Evolutionary conservation across 768 basidiomycete genomes (phyloP), one percentile per base, ranked within the genome.

Genomic region (Pleurotus tuoliensis): DNA sequence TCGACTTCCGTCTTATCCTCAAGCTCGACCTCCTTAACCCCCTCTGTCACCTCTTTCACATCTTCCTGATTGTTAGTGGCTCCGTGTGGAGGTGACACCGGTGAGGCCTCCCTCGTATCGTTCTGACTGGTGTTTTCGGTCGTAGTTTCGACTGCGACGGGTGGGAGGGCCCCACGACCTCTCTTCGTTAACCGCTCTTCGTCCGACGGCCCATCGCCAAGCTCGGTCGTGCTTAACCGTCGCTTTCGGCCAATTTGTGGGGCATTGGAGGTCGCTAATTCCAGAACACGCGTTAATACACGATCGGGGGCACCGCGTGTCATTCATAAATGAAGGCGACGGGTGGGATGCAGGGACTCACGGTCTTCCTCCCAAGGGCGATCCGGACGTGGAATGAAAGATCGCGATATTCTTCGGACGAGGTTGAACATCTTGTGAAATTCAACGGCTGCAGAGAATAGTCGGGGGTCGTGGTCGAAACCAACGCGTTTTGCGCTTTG

Each of bases 341-440:
- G 56, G 8, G 30, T 34, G 30, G 11, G 20, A 47, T 46, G 50
- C 58, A 50, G 56, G 46, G 25, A 75, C 83, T 76, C 63, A 88
- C 88, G 83, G 67, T 91, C 88, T 55, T 90, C 87, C 62, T 79
- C 78, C 89, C 88, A 90, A 34, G 87, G 86, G 57, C 86, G 77
- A 69, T 90, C 88, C 22, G 84, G 80, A 53, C 88, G 82, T 24
- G 85, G 83, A 62, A 88, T 81, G 18, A 88, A 76, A 12, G 84
- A 83, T 63, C 80, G 77, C 0, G 88, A 90, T 58, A 90, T 83
- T 45, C 87, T 83, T 62, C 88, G 80, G 61, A 90, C 71, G 61
- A 90, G 76, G 60, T 80, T 78, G 71, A 88, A 88, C 88, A 90
- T 87, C 5, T 16, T 49, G 16, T 18, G n/a, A 48, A 49, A 46